Percentiles rank a stretch among this genome's conserved stretches.
phyloP scores from a whole-genome alignment of 495 filamentous ascomycete genomes.

The Chaetomium tenue region DNA sequence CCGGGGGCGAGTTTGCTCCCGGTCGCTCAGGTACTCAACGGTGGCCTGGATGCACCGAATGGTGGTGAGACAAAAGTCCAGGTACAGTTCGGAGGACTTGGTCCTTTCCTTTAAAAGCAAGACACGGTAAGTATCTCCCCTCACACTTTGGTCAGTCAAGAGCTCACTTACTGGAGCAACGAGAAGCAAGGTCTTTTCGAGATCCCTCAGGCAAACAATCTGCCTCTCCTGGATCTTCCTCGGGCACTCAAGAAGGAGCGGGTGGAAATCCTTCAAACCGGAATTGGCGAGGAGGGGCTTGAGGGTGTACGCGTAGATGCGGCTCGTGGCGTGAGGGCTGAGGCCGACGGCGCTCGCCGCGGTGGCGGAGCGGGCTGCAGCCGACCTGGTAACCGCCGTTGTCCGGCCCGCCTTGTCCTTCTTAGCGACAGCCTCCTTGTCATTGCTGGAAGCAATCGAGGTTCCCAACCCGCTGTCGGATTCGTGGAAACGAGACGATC shows the following conservation, averaged over 20 bases:
- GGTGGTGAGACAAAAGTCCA: slow-evolving; percentile 81
- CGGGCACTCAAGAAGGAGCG: slow-evolving; percentile 71
- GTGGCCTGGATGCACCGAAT: slow-evolving; percentile 83
- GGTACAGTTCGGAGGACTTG: slow-evolving; percentile 63
- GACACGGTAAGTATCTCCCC: slow-evolving; percentile 65
- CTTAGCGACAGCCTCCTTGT: slow-evolving; percentile 33
- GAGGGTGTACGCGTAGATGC: slow-evolving; percentile 55
- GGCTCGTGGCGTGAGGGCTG: slow-evolving; percentile 51
- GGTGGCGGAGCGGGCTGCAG: slow-evolving; percentile 41
- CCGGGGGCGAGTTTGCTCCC: slow-evolving; percentile 72
- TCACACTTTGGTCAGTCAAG: slow-evolving; percentile 48
- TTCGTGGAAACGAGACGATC: slow-evolving; percentile 52
- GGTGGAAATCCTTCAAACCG: slow-evolving; percentile 70
- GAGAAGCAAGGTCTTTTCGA: slow-evolving; percentile 85
- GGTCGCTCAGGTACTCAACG: slow-evolving; percentile 72
- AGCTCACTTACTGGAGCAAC: slow-evolving; percentile 81
- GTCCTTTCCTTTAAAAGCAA: slow-evolving; percentile 70
- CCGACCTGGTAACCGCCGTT: slow-evolving; percentile 52
- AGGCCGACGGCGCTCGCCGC: slow-evolving; percentile 43
- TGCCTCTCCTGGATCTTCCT: slow-evolving; percentile 73
- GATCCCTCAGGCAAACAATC: slow-evolving; percentile 79
- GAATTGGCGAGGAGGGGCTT: slow-evolving; percentile 51
- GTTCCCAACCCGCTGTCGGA: slow-evolving; percentile 63
- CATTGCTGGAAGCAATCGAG: slow-evolving; percentile 48
- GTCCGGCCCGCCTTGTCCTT: slow-evolving; percentile 36